Percentiles rank a stretch among this genome's conserved stretches.
These are phyloP conservation scores for Bipolaris victoriae DNA, from an alignment of 2,329 filamentous ascomycete species.

Conservation along the genomic window DNA sequence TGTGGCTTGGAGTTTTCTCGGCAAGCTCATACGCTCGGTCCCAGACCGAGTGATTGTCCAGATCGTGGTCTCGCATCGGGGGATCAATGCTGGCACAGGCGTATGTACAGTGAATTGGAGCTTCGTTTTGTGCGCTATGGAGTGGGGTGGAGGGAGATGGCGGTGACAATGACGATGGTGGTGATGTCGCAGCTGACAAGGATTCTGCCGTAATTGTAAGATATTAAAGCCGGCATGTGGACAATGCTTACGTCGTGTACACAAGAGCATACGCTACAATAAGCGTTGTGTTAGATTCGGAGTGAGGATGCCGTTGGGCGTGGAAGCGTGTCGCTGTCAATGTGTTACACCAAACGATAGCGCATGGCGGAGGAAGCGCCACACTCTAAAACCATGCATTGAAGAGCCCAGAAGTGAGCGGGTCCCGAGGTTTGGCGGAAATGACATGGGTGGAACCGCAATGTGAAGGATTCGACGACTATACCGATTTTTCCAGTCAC, in stretches of 20 bases:
- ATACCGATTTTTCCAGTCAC: slow-evolving; percentile 1
- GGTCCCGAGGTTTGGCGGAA: neutral
- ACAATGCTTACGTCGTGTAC: neutral
- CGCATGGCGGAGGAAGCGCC: neutral
- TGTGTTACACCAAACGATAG: neutral
- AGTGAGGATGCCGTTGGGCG: neutral
- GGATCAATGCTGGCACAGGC: neutral
- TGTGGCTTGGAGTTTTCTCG: neutral
- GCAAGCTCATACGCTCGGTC: neutral
- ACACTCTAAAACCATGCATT: neutral
- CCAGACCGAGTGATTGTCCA: neutral
- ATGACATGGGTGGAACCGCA: neutral
- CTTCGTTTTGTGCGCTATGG: neutral
- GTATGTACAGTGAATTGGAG: neutral
- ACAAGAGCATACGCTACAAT: neutral
- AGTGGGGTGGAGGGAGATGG: neutral
- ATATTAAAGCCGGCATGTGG: neutral
- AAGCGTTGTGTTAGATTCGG: neutral
- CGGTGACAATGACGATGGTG: neutral
- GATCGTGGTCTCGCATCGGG: neutral
- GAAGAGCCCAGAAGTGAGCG: neutral
- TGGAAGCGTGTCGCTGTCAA: neutral
- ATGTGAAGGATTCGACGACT: neutral
- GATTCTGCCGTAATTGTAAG: neutral
- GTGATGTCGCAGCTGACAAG: neutral